Percentiles rank a stretch among this genome's conserved stretches.
phyloP scores from a whole-genome alignment of 306 rosid genomes.

The Sicyos edulis region DNA sequence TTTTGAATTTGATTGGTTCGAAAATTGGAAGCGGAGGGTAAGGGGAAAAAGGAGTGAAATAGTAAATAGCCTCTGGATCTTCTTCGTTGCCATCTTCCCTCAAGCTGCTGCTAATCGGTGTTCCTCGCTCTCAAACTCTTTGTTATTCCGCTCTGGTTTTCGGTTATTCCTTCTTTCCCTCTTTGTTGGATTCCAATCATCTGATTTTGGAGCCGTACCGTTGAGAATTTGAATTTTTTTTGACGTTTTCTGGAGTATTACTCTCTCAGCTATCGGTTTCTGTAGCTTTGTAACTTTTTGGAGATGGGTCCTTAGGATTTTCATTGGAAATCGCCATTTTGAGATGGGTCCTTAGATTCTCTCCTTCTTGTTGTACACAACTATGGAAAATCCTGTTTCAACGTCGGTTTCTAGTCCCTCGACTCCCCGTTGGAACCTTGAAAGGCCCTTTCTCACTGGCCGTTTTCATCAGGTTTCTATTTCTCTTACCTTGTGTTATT shows the following conservation, averaged over 20 bases:
- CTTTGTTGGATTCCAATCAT: neutral
- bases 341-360: neutral
- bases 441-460: slow-evolving; percentile 53
- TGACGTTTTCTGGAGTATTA: neutral
- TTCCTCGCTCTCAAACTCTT: no score
- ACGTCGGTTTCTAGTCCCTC: slow-evolving; percentile 29
- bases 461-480: slow-evolving; percentile 48
- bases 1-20: no score
- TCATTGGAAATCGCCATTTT: neutral
- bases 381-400: slow-evolving; percentile 29
- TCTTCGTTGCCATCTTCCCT: no score
- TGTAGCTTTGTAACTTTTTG: neutral
- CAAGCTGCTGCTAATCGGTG: no score
- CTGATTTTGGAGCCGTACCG: neutral
- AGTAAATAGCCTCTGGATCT: no score
- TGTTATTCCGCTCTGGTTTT: no score
- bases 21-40: no score
- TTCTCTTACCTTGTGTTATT: neutral
- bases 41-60: no score
- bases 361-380: neutral
- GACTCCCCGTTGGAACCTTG: slow-evolving; percentile 51
- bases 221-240: neutral
- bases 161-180: neutral
- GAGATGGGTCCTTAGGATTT: neutral
- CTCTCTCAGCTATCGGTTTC: neutral